phyloP scores from a whole-genome alignment of 257 asterid species.

The Verbascum thapsus region DNA sequence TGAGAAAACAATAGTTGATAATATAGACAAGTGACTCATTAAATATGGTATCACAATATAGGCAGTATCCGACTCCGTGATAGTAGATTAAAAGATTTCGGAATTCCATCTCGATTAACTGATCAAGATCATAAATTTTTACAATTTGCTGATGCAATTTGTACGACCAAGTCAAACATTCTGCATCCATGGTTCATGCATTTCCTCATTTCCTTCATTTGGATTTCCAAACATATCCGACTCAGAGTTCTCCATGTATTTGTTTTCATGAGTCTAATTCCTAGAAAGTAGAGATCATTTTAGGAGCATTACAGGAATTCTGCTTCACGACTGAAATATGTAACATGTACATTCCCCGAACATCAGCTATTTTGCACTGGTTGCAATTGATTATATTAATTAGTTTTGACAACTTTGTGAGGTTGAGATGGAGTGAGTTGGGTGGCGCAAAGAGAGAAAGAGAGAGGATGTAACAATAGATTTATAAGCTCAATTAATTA shows the following conservation, averaged over 20 bases:
- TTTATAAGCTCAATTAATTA: background rate
- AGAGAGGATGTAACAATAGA: conserved; percentile 9
- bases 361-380: background rate
- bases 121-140: background rate
- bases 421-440: background rate
- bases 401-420: conserved; percentile 16
- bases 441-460: background rate
- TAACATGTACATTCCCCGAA: conserved; percentile 15
- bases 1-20: conserved; percentile 8
- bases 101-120: background rate
- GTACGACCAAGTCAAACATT: background rate
- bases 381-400: background rate
- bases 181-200: no score
- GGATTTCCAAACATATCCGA: background rate
- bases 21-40: conserved; percentile 19
- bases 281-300: background rate
- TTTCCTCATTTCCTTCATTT: conserved; percentile 1
- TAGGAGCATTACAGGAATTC: background rate
- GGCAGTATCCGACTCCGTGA: background rate
- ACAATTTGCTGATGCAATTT: conserved; percentile 1
- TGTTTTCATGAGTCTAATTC: background rate
- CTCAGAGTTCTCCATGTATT: background rate
- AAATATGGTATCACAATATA: background rate
- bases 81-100: background rate
- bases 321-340: conserved; percentile 14